Evolutionary conservation across 257 asterid genomes (phyloP), one percentile per base, ranked within the genome.

Genomic region (Fraxinus excelsior): DNA sequence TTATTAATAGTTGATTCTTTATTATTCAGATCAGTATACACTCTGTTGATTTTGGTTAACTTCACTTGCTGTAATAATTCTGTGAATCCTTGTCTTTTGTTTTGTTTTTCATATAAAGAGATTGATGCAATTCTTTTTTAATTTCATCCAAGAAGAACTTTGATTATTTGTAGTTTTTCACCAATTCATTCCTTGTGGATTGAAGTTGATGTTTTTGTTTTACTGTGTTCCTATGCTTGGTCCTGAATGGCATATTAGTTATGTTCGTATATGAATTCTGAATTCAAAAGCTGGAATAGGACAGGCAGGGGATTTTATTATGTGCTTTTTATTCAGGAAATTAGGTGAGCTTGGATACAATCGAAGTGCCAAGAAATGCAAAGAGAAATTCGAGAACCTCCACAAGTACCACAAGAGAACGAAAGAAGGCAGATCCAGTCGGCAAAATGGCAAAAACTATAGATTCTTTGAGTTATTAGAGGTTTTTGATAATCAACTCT

Each of bases 301-400:
- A 70, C 11, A n/a, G 69, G 16, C 3, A 34, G 34, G 37, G 75
- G 68, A 74, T 21, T 73, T 64, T 72, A 73, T 82, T 72, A 37
- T 56, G 77, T 67, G 74, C 31, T 62, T 79, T 85, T 58, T 76
- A 74, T 67, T 58, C 90, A 92, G 97, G 90, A 92, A 88, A 88
- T 76, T 92, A 77, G 88, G 85, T 76, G 97, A 90, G 87, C 90
- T 86, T 80, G 97, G 97, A 60, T 89, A 82, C 83, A 53, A 72
- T 68, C 81, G 96, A 84, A 88, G 87, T 79, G 89, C 88, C n/a
- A 86, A 84, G 82, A 92, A 92, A 86, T 92, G 97, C 86, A 86
- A 86, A 72, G 97, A 92, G 90, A 92, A 92, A 51, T 92, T 92
- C 31, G 96, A 89, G 83, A 92, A 92, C 75, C 83, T 88, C 29